Base-by-base conservation (phyloP, 345 rosid species). In the Crucihimalaya himalaica region DNA sequence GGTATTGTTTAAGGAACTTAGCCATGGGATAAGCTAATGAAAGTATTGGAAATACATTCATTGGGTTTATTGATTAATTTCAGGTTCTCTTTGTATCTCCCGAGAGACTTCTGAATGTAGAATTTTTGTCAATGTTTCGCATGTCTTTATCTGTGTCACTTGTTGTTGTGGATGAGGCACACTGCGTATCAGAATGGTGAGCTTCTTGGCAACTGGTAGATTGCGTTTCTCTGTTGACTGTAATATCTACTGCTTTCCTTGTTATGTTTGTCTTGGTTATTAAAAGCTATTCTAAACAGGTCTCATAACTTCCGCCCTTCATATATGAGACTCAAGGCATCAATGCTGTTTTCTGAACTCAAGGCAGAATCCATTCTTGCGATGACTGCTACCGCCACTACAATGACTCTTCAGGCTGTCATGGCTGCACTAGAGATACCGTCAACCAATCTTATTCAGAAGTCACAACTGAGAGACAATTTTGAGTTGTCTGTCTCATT, bases 31-130 rank as follows among this genome's bases (percentile, higher is more conserved):
- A 15, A n/a, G 8, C 15, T n/a, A 43, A 18, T 27, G 63, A 35
- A 18, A 20, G 28, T 35, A 35, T 19, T 54, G 20, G 70, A 66
- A 23, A 2, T 43, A 46, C 57, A 46, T 70, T 69, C 48, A 56
- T 63, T 58, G 51, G 23, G 34, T 20, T 61, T 71, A 48, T 75
- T 75, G 3, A 52, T 31, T 20, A 16, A 35, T 46, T 63, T 78
- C 88, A 94, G 97, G 98, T 95, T 82, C 97, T 95, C 78, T 90
- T 87, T 82, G 92, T 92, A 72, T 95, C 99, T 45, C 99, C 99
- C 0, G 97, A 95, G 78, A 89, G 97, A 77, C 84, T 95, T 75
- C 60, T 89, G 76, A 95, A 85, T 76, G 82, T 81, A 25, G 89
- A 92, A 2, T 95, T 92, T 82, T 77, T 92, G 82, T 87, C 96